Evolutionary conservation across 768 basidiomycete species (phyloP), one percentile per base, ranked within the genome.

Genomic region (Kwoniella pini): DNA sequence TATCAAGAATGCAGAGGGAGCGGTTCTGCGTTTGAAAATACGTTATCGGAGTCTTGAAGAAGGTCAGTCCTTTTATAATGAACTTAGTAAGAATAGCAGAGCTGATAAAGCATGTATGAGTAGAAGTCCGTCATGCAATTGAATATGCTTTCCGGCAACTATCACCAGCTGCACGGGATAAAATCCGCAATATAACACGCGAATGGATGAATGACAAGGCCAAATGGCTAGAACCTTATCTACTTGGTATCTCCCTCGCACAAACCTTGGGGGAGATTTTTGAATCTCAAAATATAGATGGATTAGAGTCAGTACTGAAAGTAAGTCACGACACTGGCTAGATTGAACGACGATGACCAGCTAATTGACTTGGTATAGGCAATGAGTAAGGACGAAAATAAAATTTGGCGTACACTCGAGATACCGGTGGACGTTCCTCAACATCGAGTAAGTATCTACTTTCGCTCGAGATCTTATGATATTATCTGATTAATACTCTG

Each of bases 381-480:
- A 11, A 15, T 55, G 48, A 5, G 12, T 10, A 19, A 70, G 80
- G 48, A 24, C 12, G 24, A 36, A 24, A 54, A 57, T 33, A 19
- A 55, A 11, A 27, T 52, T 17, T 95, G 91, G 90, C 83, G 86
- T 43, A 85, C 87, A 65, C 83, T 94, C 43, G 83, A 81, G 58
- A 90, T 94, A 46, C 90, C 91, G 24, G 88, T 94, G 4, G 92
- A 94, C 70, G 83, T 94, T 28, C 92, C 92, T 0, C 74, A 80
- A 58, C 87, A 90, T 83, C 85, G 87, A 71, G 92, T 90, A 59
- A 79, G 88, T 79, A 38, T n/a, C n/a, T 42, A 42, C 40, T 42
- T 12, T 42, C 11, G 15, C 33, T 15, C 33, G 15, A 36, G 7
- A 7, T 15, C 33, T 36, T 15, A 36, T 7, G 33, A 15, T 7